Percentiles rank a stretch among this genome's conserved stretches.
phyloP scores from a whole-genome alignment of 2,329 filamentous ascomycete species.

The Eutypa lata region DNA sequence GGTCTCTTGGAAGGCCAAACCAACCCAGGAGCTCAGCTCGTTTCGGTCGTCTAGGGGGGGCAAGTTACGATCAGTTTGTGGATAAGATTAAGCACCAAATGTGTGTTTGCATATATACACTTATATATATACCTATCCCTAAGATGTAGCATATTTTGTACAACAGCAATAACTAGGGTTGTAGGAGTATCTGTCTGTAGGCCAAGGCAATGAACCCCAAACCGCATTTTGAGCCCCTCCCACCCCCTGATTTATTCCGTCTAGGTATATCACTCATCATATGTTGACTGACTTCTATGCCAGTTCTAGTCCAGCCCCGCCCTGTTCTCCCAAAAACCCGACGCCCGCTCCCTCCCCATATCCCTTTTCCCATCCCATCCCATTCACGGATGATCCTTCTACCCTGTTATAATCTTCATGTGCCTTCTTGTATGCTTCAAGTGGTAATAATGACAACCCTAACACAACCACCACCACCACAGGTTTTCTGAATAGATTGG shows the following conservation, averaged over 20 bases:
- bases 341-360: constrained; percentile 7
- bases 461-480: too few relatives aligned
- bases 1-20: too few relatives aligned
- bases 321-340: too few relatives aligned
- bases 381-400: too few relatives aligned
- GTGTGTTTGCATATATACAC: neutral
- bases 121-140: neutral
- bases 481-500: too few relatives aligned
- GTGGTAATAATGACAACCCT: too few relatives aligned
- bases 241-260: neutral
- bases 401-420: too few relatives aligned
- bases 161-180: neutral
- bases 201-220: neutral
- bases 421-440: too few relatives aligned
- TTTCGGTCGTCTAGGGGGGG: too few relatives aligned
- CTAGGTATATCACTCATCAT: neutral
- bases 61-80: too few relatives aligned
- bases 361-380: constrained; percentile 2
- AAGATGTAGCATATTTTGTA: neutral
- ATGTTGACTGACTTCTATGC: neutral
- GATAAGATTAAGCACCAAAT: neutral
- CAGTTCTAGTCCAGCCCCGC: too few relatives aligned
- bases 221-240: neutral
- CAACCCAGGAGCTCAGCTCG: too few relatives aligned
- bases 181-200: neutral